Evolutionary conservation across 768 basidiomycete genomes (phyloP), one percentile per base, ranked within the genome.

Genomic region (Pulveroboletus ravenelii): DNA sequence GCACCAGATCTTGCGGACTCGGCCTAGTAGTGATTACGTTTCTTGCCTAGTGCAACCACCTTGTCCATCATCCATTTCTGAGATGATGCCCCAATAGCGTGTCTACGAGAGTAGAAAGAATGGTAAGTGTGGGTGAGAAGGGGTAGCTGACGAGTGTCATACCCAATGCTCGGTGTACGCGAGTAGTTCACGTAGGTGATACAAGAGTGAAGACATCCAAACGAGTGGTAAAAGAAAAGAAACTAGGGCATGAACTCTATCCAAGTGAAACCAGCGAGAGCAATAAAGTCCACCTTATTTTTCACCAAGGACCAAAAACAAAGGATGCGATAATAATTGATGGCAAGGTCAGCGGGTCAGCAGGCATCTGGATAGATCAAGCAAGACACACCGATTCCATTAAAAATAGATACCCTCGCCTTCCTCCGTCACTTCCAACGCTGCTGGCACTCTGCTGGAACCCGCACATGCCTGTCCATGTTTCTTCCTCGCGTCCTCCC

Each of bases 401-500:
- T 31, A 36, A n/a, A 20, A 40, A 38, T 18, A 47, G 15, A 35
- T 30, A 49, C 52, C 50, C 38, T 34, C 14, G 34, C 40, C 49
- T 36, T n/a, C 39, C 18, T 45, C 48, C n/a, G 15, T 12, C 6
- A 10, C 41, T 6, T 14, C 52, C 35, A 25, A 27, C 43, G 40
- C 29, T 39, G 18, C 45, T 13, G 41, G 1, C 15, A 3, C 35
- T 13, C 3, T 40, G 18, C 14, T 36, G n/a, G 35, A 12, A 3
- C 59, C 54, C 13, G 37, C 9, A 13, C 63, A 65, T 9, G 45
- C 45, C 23, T n/a, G 31, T 3, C 9, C 35, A 17, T 66, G 64
- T 39, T 67, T 66, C 29, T 27, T 65, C 12, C n/a, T 49, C 36
- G 65, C 64, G 40, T 67, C 64, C 23, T 43, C 47, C 36, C 64